A percentile compares a stretch with the other conserved stretches of the same genome.
Evolutionary conservation across 2,329 filamentous ascomycete genomes (phyloP).

Genomic region (Rosellinia necatrix): DNA sequence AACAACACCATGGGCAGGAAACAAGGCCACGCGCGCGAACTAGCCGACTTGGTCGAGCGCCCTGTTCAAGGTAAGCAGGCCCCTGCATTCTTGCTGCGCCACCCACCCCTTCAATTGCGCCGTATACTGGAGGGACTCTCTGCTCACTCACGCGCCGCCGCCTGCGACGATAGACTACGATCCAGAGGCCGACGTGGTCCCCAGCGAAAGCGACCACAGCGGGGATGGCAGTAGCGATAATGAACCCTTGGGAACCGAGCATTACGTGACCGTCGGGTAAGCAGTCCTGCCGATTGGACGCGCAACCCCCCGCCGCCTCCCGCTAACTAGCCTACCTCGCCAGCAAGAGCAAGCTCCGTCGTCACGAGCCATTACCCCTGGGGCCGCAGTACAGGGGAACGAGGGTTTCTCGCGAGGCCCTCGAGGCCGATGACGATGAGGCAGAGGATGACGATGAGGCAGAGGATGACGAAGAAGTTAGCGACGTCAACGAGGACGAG

Average conservation of each 20-base stretch:
- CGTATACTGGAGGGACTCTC: too few relatives aligned
- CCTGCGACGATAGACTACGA: slow-evolving; percentile 70
- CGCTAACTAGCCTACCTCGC: slow-evolving; percentile 17
- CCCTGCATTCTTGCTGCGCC: too few relatives aligned
- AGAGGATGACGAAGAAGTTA: slow-evolving; percentile 52
- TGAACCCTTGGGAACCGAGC: slow-evolving; percentile 73
- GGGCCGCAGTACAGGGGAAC: slow-evolving; percentile 82
- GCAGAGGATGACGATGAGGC: slow-evolving; percentile 44
- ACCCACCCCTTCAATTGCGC: not conserved
- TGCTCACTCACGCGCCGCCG: slow-evolving; percentile 28
- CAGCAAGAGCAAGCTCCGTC: slow-evolving; percentile 81
- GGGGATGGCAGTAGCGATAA: slow-evolving; percentile 56
- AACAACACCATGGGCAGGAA: slow-evolving; percentile 54
- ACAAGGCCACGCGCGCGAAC: slow-evolving; percentile 61
- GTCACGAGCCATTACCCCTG: slow-evolving; percentile 69
- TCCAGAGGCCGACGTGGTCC: slow-evolving; percentile 67
- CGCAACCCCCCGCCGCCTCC: not conserved
- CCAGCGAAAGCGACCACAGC: slow-evolving; percentile 59
- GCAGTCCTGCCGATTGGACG: slow-evolving; percentile 30
- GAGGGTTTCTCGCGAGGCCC: slow-evolving; percentile 68
- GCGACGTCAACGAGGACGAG: too few relatives aligned
- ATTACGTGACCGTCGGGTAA: slow-evolving; percentile 65
- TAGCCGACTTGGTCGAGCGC: slow-evolving; percentile 66
- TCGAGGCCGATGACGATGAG: slow-evolving; percentile 49
- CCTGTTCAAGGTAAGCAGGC: slow-evolving; percentile 69